Base-by-base conservation (phyloP, 2,329 filamentous ascomycete species). In the Aureobasidium uvarum region DNA sequence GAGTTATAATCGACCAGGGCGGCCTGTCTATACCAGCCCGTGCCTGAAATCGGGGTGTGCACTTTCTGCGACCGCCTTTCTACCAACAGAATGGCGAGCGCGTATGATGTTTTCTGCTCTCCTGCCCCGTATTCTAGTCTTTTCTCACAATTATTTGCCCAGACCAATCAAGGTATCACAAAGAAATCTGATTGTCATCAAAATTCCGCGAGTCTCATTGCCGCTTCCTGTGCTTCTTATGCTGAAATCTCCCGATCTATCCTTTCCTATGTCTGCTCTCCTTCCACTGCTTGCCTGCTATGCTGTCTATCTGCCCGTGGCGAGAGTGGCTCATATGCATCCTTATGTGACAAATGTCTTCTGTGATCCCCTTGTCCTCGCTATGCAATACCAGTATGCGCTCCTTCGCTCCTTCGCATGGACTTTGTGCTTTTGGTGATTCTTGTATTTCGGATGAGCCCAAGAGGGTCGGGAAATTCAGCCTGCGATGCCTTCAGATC, bases 21-120 rank as follows among this genome's bases (percentile, higher is more conserved):
- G 43, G 56, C 14, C 39, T 38, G 39, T 58, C 54, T 45, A 58
- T 58, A 58, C 39, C 54, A 58, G 54, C 16, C 25, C 39, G 38
- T 31, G 38, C 16, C 25, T 16, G 8, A 20, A 20, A 58, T 58
- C 33, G 54, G 39, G 39, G 54, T 39, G 25, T 58, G 54, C 25
- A 14, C 18, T 38, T 58, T 58, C n/a, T 38, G 36, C 36, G 14
- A 55, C 18, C 33, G 38, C 39, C 41, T 56, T 28, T 18, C 36
- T 28, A 4, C 13, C 36, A 16, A 31, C 52, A 11, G 16, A 8
- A 45, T 13, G 31, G 38, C 54, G n/a, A 18, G 51, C 54, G 38
- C 38, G 33, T 13, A 54, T 54, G 33, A 13, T 54, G 33, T 31
- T 23, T 54, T 54, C 33, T 31, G 48, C 48, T 10, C 39, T 39